Evolutionary conservation across 495 filamentous ascomycete species (phyloP).

Genomic region (Penicillium desertorum): DNA sequence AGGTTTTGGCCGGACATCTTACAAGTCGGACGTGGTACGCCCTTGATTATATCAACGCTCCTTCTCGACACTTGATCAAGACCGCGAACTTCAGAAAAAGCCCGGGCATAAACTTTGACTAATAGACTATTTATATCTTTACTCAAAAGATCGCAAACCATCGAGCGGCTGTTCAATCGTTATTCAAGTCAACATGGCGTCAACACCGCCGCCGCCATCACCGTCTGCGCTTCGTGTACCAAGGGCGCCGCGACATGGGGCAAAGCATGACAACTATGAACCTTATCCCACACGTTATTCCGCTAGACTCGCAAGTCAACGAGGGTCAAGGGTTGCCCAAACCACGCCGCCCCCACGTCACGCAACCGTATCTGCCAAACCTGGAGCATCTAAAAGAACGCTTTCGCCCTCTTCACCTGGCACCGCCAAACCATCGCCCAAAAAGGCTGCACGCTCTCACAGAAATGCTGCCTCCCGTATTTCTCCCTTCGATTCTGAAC

Average conservation of each 20-base stretch:
- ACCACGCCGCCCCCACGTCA: constrained; percentile 42
- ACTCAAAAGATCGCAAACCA: not conserved
- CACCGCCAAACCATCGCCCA: constrained; percentile 1
- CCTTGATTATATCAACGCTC: constrained; percentile 21
- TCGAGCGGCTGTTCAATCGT: constrained; percentile 4
- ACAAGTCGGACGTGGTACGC: constrained; percentile 5
- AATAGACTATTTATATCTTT: not conserved
- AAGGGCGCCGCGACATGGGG: constrained; percentile 68
- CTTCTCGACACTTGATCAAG: constrained; percentile 7
- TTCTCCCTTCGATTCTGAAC: constrained; percentile 8
- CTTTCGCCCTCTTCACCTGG: constrained; percentile 10
- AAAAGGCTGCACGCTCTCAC: constrained; percentile 5
- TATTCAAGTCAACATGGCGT: constrained; percentile 46
- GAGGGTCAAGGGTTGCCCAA: constrained; percentile 30
- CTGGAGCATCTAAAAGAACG: constrained; percentile 5
- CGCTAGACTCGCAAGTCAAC: constrained; percentile 48
- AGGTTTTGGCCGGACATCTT: not conserved
- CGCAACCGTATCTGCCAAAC: constrained; percentile 21
- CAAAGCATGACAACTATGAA: constrained; percentile 66
- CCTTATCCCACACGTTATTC: constrained; percentile 59
- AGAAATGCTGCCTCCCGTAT: constrained; percentile 4
- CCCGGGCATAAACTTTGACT: not conserved
- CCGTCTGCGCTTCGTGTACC: constrained; percentile 58
- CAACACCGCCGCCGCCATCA: constrained; percentile 65
- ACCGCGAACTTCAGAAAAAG: not conserved